These are phyloP conservation scores for Pseudocohnilembus persalinus DNA, from an alignment of 169 alveolate species.

Conservation along the genomic window DNA sequence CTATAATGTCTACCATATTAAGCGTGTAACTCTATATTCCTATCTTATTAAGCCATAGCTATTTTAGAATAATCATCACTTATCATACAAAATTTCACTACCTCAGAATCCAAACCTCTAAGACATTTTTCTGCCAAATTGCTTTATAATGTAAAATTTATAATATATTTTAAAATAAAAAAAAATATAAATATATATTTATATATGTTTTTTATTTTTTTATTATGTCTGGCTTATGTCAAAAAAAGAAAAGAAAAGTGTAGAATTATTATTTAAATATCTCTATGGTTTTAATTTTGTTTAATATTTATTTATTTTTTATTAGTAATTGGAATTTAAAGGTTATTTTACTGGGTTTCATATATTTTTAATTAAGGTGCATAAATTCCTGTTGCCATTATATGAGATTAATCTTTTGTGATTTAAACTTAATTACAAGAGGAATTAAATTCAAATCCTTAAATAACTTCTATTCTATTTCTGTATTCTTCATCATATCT, in stretches of 20 bases:
- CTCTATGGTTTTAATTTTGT: too few species aligned
- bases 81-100: slow-evolving; percentile 84
- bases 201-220: too few species aligned
- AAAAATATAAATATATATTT: too few species aligned
- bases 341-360: slow-evolving; percentile 74
- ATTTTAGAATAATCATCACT: slow-evolving; percentile 90
- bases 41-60: slow-evolving; percentile 87
- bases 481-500: slow-evolving; percentile 79
- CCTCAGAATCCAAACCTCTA: slow-evolving; percentile 92
- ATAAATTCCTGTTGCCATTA: slow-evolving; percentile 88
- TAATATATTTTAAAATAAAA: too few species aligned
- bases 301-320: too few species aligned
- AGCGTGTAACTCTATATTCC: slow-evolving; percentile 94
- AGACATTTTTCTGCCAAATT: slow-evolving; percentile 89
- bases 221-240: too few species aligned
- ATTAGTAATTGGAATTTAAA: too few species aligned
- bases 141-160: too few species aligned
- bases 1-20: slow-evolving; percentile 93
- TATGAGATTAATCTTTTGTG: slow-evolving; percentile 81
- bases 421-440: slow-evolving; percentile 83
- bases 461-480: slow-evolving; percentile 84
- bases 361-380: slow-evolving; percentile 92
- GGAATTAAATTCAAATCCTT: slow-evolving; percentile 87
- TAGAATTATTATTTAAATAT: too few species aligned
- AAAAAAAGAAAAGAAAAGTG: too few species aligned